Percentiles rank a stretch among this genome's conserved stretches.
phyloP scores from a whole-genome alignment of 805 yeast genomes.

The Candida vaughaniae region DNA sequence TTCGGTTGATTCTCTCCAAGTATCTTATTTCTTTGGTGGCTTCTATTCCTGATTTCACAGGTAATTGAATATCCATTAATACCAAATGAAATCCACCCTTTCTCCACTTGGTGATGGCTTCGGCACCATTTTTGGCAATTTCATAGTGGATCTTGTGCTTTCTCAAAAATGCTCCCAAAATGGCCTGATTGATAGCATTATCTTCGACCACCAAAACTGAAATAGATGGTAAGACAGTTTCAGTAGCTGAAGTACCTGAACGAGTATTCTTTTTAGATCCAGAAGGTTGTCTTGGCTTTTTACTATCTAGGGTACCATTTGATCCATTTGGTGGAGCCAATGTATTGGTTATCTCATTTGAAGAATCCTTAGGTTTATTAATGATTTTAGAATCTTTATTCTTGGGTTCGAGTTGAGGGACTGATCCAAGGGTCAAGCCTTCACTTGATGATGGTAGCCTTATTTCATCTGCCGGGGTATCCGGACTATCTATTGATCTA shows the following conservation, averaged over 20 bases:
- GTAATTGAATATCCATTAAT: slow-evolving; percentile 95
- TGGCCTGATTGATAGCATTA: slow-evolving; percentile 89
- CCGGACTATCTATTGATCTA: slow-evolving; percentile 6
- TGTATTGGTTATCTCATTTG: no score
- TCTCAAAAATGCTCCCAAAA: slow-evolving; percentile 82
- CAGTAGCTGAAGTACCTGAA: slow-evolving; percentile 35
- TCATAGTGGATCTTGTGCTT: slow-evolving; percentile 81
- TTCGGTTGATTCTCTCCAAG: slow-evolving; percentile 73
- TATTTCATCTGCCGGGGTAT: slow-evolving; percentile 8
- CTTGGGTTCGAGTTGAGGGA: not conserved
- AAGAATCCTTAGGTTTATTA: not conserved
- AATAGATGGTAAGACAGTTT: slow-evolving; percentile 80
- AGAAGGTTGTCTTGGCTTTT: slow-evolving; percentile 10
- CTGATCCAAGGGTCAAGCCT: not conserved
- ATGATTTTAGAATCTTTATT: not conserved
- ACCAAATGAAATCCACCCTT: slow-evolving; percentile 93
- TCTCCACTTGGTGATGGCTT: slow-evolving; percentile 93
- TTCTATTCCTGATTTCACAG: slow-evolving; percentile 93
- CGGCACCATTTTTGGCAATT: slow-evolving; percentile 90
- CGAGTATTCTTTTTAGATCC: slow-evolving; percentile 10
- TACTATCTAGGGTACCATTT: slow-evolving; percentile 2
- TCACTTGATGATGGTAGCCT: not conserved
- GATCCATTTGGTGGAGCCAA: not conserved
- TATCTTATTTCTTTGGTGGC: slow-evolving; percentile 91
- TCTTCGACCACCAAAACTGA: slow-evolving; percentile 95